Conservation (phyloP, 768 basidiomycete genomes). For the Mycena belliarum region DNA sequence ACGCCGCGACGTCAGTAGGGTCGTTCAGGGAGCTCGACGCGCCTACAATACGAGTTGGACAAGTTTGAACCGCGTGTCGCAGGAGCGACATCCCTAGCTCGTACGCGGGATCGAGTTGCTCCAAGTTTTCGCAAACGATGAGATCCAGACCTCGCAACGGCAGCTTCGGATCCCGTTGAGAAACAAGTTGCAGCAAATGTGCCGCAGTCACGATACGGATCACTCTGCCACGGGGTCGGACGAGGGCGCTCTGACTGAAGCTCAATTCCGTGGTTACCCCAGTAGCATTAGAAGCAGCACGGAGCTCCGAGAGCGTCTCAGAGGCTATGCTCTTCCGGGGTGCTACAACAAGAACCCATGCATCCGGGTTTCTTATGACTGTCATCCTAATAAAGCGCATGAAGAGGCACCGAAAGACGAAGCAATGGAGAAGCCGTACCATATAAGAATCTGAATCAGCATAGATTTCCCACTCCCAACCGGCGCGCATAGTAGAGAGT, state of each 20-base stretch:
- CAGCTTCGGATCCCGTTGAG: constrained; percentile 27
- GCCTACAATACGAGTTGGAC: constrained; percentile 73
- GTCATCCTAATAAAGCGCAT: constrained; percentile 50
- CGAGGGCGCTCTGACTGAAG: constrained; percentile 39
- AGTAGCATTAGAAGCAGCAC: constrained; percentile 35
- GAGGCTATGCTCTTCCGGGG: constrained; percentile 58
- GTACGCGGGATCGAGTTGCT: constrained; percentile 77
- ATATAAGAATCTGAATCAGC: constrained; percentile 66
- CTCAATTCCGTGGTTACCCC: constrained; percentile 42
- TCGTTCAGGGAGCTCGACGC: constrained; percentile 80
- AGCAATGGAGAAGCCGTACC: constrained; percentile 50
- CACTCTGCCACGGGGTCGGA: constrained; percentile 38
- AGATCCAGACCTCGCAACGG: constrained; percentile 52
- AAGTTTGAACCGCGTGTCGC: constrained; percentile 60
- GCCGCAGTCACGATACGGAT: constrained; percentile 61
- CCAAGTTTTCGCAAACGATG: constrained; percentile 82
- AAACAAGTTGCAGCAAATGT: constrained; percentile 49
- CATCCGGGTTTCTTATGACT: constrained; percentile 39
- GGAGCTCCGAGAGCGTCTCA: constrained; percentile 58
- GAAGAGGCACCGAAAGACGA: neutral
- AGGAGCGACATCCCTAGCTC: constrained; percentile 82
- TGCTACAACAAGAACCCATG: constrained; percentile 64
- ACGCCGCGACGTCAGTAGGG: constrained; percentile 75
- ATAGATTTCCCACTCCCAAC: constrained; percentile 80
- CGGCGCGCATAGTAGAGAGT: constrained; percentile 78